Base-by-base conservation (phyloP, 768 basidiomycete species). In the Podaxis sp. region DNA sequence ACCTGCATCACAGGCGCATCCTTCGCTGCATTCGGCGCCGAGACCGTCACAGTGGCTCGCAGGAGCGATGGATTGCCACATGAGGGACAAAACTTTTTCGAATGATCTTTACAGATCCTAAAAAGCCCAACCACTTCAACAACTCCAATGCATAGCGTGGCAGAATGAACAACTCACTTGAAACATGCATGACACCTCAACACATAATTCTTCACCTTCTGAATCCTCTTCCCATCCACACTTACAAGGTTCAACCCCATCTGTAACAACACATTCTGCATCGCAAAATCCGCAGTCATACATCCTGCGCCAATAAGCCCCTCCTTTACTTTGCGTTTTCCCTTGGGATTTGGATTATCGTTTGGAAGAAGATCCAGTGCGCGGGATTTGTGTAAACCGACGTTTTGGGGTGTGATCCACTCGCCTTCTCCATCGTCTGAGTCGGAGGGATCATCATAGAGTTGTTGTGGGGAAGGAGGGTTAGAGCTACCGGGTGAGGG, bases 251-350 rank as follows among this genome's bases (percentile, higher is more conserved):
- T 90, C 63, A 99, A 74, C 0, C 91, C 91, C 91, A 98, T 95
- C 72, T 97, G 95, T 54, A 99, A 74, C 64, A 96, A 74, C 21
- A 98, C 93, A 68, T 99, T 99, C 74, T 99, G 97, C 88, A 99
- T 97, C 16, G 97, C 97, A 72, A 95, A 98, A 82, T 99, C 97
- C 21, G 92, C 92, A 7, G 97, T 98, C 91, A 98, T 94, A 71
- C 95, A 97, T 16, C 95, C 97, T 4, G 84, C 86, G 55, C 79
- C 79, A 50, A 96, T 67, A 0, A 65, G 40, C 48, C 78, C 75
- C 16, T 78, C 71, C 44, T 77, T 71, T 67, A 66, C 69, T 62
- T 68, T 69, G 52, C 72, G 73, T 59, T 77, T 68, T 65, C 76
- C 76, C 60, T 75, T 67, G 32, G 32, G 0, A 50, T 75, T 76